Base-by-base conservation (phyloP, 2,329 filamentous ascomycete species). In the Volutella citrinella region DNA sequence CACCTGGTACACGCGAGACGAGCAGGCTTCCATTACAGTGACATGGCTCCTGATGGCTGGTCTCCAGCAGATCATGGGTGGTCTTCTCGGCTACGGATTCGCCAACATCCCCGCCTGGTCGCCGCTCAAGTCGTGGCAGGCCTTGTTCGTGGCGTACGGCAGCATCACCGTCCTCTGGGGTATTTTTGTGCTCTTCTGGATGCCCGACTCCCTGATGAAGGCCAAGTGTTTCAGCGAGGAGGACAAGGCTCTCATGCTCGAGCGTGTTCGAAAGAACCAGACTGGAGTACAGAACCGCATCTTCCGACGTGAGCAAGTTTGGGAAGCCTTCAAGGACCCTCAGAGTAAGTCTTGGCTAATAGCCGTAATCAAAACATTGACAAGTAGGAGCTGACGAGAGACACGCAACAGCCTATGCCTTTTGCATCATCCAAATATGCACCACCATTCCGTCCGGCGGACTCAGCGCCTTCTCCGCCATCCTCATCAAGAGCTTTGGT, bases 1-100 rank as follows among this genome's bases (percentile, higher is more conserved):
- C 22, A 82, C 82, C 66, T 86, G 82, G 82, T 86, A 86, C 59
- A 77, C 74, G 45, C 68, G 79, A 19, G 72, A 80, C 31, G 81
- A 86, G 50, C 82, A 86, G 52, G 75, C 80, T 0, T 57, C 71
- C 3, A 74, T 76, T 5, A 78, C 84, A 5, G 81, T 78, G 0
- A 83, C 77, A 57, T 86, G 64, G 59, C 81, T 83, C 56, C 84
- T 84, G 77, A 86, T 85, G 80, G 87, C 86, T 52, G 82, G 82
- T 7, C 70, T 70, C 2, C 82, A 86, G 53, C 82, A 85, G 51
- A 81, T 86, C 34, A 76, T 85, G 5, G 82, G 82, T 23, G 82
- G 82, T 5, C 69, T 86, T 0, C 65, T 85, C 2, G 81, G 81
- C 1, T 84, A 82, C 55, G 79, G 79, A 42, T 70, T 71, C 45